Percentiles rank a stretch among this genome's conserved stretches.
phyloP scores from a whole-genome alignment of 495 filamentous ascomycete genomes.

The Thermothielavioides terrestris region DNA sequence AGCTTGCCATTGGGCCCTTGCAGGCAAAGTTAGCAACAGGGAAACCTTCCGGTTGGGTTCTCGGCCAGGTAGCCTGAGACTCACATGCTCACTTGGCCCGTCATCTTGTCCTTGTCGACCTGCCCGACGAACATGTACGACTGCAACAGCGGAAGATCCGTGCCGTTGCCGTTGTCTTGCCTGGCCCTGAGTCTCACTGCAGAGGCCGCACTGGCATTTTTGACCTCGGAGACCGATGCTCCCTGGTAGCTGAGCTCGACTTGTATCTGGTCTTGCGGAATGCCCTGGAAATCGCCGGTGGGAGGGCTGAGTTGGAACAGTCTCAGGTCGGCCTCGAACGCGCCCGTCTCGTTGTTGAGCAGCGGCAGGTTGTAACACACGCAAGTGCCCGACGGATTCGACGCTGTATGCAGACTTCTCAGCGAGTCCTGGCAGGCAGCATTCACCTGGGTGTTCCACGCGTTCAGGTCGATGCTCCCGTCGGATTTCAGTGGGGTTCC shows the following conservation, averaged over 20 bases:
- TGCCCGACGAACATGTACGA: conserved; percentile 47
- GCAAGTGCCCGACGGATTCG: conserved; percentile 64
- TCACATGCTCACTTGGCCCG: conserved; percentile 32
- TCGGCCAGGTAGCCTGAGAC: too few species aligned
- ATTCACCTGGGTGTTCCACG: conserved; percentile 46
- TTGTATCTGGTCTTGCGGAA: conserved; percentile 46
- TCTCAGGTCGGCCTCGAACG: conserved; percentile 63
- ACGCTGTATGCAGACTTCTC: conserved; percentile 36
- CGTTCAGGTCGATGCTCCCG: conserved; percentile 32
- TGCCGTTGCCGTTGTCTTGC: conserved; percentile 4
- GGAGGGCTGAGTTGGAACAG: conserved; percentile 55
- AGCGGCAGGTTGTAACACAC: conserved; percentile 68
- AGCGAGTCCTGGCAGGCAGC: conserved; percentile 46
- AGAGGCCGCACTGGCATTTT: conserved; percentile 8
- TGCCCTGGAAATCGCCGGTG: conserved; percentile 47
- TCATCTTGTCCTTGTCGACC: conserved; percentile 39
- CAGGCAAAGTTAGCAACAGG: conserved; percentile 16
- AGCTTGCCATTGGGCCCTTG: conserved; percentile 45
- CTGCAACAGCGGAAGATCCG: conserved; percentile 34
- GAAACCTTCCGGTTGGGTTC: too few species aligned
- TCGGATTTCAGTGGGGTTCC: conserved; percentile 23
- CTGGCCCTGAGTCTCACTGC: conserved; percentile 12
- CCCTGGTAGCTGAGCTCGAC: conserved; percentile 51
- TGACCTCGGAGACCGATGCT: conserved; percentile 47
- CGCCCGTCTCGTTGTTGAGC: conserved; percentile 51